These are phyloP conservation scores for Cinnamomum chago DNA, from an alignment of 164 flowering plant genomes.

Conservation along the genomic window DNA sequence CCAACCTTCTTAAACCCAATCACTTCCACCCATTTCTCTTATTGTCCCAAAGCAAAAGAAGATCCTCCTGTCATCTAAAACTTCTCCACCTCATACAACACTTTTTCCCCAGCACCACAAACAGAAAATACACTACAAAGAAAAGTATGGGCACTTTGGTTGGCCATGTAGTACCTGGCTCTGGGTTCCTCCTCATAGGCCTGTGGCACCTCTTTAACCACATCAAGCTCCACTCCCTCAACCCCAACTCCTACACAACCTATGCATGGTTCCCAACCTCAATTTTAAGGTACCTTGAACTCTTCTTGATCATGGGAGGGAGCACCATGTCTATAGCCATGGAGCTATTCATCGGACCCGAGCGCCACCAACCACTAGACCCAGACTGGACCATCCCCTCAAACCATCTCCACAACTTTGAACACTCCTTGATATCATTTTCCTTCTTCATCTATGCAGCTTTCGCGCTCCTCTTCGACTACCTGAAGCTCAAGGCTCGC, in stretches of 20 bases:
- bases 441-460: constrained; percentile 28
- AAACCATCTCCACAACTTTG: constrained; percentile 38
- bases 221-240: constrained; percentile 22
- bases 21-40: neutral
- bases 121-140: neutral
- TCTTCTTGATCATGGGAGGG: constrained; percentile 26
- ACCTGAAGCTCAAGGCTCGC: constrained; percentile 12
- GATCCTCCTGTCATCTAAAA: neutral
- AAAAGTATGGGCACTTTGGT: constrained; percentile 27
- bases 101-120: no score
- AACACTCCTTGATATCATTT: constrained; percentile 32
- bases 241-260: constrained; percentile 21
- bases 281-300: constrained; percentile 26
- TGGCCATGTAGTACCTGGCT: constrained; percentile 33
- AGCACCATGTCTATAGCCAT: constrained; percentile 21
- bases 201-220: constrained; percentile 45
- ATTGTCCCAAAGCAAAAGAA: neutral
- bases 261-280: constrained; percentile 31
- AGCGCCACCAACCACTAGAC: constrained; percentile 29
- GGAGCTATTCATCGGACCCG: constrained; percentile 37
- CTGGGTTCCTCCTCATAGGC: constrained; percentile 30
- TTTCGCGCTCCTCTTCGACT: constrained; percentile 30
- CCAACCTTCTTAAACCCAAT: neutral
- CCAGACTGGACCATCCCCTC: constrained; percentile 34
- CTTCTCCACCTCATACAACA: neutral